Base-by-base conservation (phyloP, 192 early-diverging fungal genomes). In the Coemansia biformis region DNA sequence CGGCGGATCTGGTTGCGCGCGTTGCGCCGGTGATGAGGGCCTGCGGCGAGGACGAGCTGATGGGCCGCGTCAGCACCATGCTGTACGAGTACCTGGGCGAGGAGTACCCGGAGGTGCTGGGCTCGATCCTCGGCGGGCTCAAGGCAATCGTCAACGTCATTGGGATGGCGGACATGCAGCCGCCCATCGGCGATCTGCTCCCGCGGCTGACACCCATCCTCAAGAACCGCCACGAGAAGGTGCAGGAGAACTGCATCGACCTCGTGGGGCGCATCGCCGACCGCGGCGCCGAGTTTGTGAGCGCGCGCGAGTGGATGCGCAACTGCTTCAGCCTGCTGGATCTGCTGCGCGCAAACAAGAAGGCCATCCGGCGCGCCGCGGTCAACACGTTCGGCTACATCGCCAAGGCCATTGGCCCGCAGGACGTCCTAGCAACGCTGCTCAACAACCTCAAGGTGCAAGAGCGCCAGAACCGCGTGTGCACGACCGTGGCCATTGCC, bases 301-400 rank as follows among this genome's bases (percentile, higher is more conserved):
- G 83, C 40, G 87, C 96, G 4, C 81, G 94, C 57, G 96, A 99
- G 76, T 99, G 96, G 96, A 99, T 99, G 96, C 88, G 96, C 34
- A 92, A 92, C 59, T 99, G 96, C 59, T 99, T 99, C 57, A 93
- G 94, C 73, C 75, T 99, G 29, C 79, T 99, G 32, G 96, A 99
- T 63, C 83, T 98, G 74, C 77, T 99, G 44, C 95, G 95, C 51
- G 93, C 96, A 0, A 91, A 92, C 74, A 88, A 90, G 50, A 96
- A 91, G 67, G 87, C 87, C 30, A 96, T 96, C 58, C 86, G 94
- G 9, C 82, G 96, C 51, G 93, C 96, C 0, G 87, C 96, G 5
- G 91, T 99, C 49, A 96, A 89, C 75, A 99, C 96, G 1, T 98
- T 99, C 74, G 96, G 96, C 36, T 99, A 95, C 65, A 99, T 99